Conservation (phyloP, 2,329 filamentous ascomycete genomes). For the Aureobasidium leucospermi region DNA sequence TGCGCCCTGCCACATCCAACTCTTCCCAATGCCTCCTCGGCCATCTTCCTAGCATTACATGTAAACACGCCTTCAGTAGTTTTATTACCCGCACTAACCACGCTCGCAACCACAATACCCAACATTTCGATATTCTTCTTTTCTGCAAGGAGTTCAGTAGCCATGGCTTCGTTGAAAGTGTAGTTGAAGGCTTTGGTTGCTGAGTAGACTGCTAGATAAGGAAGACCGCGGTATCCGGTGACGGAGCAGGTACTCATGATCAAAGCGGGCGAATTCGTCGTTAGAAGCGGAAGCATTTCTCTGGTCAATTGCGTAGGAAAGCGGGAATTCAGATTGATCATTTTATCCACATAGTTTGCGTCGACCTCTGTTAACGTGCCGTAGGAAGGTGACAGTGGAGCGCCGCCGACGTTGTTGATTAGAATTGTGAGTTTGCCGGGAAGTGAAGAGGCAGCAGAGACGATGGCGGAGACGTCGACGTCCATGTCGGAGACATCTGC, state of each 20-base stretch:
- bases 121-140: conserved; percentile 33
- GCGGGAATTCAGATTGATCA: conserved; percentile 42
- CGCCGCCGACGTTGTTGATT: conserved; percentile 51
- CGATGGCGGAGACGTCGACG: conserved; percentile 21
- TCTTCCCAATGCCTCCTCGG: conserved; percentile 17
- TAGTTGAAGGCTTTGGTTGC: conserved; percentile 41
- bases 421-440: conserved; percentile 43
- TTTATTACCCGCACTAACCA: conserved; percentile 24
- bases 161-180: conserved; percentile 33
- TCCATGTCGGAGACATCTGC: conserved; percentile 36
- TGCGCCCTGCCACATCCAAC: conserved; percentile 20
- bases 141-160: conserved; percentile 36
- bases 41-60: conserved; percentile 18
- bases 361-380: conserved; percentile 31
- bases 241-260: conserved; percentile 47
- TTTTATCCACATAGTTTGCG: conserved; percentile 32
- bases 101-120: conserved; percentile 29
- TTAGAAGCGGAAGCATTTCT: conserved; percentile 39
- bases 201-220: conserved; percentile 41
- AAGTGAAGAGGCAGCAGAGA: conserved; percentile 21
- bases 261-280: conserved; percentile 35
- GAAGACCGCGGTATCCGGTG: conserved; percentile 37
- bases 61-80: conserved; percentile 21
- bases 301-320: conserved; percentile 46
- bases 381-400: conserved; percentile 26